phyloP scores from a whole-genome alignment of 2,329 filamentous ascomycete species.

The Fusarium fracticaudum region DNA sequence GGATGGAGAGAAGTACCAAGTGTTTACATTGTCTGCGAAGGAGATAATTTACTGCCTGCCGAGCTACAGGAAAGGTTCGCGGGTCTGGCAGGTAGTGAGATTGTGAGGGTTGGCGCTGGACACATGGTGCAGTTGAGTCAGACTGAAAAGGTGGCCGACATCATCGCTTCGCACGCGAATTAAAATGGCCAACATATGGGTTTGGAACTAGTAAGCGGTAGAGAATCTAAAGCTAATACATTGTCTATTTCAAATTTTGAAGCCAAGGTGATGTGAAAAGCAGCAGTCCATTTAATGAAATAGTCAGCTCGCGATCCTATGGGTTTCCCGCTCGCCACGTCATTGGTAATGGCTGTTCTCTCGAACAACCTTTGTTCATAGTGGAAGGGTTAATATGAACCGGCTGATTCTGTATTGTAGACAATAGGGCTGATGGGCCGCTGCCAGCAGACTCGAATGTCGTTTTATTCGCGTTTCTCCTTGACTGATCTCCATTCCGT shows the following conservation, averaged over 20 bases:
- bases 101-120: neutral
- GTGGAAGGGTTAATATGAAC: neutral
- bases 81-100: neutral
- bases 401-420: no score
- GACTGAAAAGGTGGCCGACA: neutral
- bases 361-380: no score
- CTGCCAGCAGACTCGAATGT: accelerated
- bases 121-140: neutral
- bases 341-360: no score
- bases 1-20: neutral
- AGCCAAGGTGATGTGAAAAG: accelerated
- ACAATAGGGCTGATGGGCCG: neutral
- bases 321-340: neutral
- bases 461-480: neutral
- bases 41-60: neutral
- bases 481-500: constrained; percentile 23
- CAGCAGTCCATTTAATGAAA: accelerated
- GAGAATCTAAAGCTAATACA: accelerated
- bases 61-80: neutral
- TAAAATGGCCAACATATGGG: accelerated
- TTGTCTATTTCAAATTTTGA: accelerated
- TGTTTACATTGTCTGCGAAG: neutral
- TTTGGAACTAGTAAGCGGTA: accelerated
- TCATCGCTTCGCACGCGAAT: neutral
- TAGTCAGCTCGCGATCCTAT: neutral